Percentiles rank a stretch among this genome's conserved stretches.
These are phyloP conservation scores for Coemansia sp. DNA, from an alignment of 192 early-diverging fungal species.

Conservation along the genomic window DNA sequence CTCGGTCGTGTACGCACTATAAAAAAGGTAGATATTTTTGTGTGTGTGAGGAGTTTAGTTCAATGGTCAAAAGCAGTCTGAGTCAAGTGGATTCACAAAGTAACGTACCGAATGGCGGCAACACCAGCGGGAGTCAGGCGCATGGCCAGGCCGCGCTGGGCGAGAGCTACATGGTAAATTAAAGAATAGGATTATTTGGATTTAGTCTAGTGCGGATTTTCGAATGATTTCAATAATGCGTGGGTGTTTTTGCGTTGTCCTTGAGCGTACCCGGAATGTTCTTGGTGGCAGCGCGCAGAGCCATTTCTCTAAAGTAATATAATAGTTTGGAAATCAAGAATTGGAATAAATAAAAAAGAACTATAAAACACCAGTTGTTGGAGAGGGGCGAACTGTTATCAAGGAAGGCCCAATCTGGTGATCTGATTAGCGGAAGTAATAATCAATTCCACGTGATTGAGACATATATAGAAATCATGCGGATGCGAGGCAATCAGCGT, in stretches of 20 bases:
- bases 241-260: neutral
- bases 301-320: neutral
- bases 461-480: neutral
- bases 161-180: slow-evolving; percentile 28
- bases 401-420: neutral
- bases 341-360: neutral
- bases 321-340: neutral
- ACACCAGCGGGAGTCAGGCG: slow-evolving; percentile 44
- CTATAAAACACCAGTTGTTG: neutral
- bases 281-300: neutral
- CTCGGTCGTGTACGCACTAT: slow-evolving; percentile 42
- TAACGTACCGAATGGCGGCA: slow-evolving; percentile 38
- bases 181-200: neutral
- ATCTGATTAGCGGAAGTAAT: neutral
- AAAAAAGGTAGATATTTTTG: neutral
- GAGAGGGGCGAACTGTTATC: neutral
- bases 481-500: neutral
- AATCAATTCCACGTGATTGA: neutral
- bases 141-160: slow-evolving; percentile 50
- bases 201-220: neutral
- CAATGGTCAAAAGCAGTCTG: neutral
- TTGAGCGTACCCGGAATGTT: neutral
- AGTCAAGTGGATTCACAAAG: neutral
- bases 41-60: neutral
- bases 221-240: neutral